phyloP scores from a whole-genome alignment of 2,329 filamentous ascomycete genomes.

The Pseudopithomyces maydicus region DNA sequence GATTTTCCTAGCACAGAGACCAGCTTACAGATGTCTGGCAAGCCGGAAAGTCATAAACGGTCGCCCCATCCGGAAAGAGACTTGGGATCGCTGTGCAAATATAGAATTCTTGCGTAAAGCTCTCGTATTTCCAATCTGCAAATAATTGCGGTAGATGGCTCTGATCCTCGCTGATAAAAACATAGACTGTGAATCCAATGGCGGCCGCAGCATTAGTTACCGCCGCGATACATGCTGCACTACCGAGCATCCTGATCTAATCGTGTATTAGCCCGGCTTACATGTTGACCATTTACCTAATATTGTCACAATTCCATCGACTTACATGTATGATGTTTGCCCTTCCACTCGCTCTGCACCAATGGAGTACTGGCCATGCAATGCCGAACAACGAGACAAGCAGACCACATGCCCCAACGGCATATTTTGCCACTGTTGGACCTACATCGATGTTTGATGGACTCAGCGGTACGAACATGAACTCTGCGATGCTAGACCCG shows the following conservation, averaged over 20 bases:
- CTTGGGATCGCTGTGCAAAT: slow-evolving; percentile 18
- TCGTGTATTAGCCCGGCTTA: neutral
- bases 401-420: slow-evolving; percentile 1
- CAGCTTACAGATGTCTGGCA: slow-evolving; percentile 15
- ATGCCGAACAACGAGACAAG: neutral
- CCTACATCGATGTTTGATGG: slow-evolving; percentile 15
- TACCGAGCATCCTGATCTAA: slow-evolving; percentile 10
- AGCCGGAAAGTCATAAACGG: slow-evolving; percentile 15
- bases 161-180: slow-evolving; percentile 11
- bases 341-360: slow-evolving; percentile 5
- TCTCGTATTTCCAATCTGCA: slow-evolving; percentile 3
- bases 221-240: slow-evolving; percentile 4
- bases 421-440: slow-evolving; percentile 8
- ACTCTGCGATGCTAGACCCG: slow-evolving; percentile 16
- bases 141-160: slow-evolving; percentile 6
- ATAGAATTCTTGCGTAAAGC: slow-evolving; percentile 18
- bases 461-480: slow-evolving; percentile 13
- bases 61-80: slow-evolving; percentile 1
- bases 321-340: slow-evolving; percentile 2
- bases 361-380: slow-evolving; percentile 6
- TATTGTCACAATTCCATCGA: neutral
- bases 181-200: slow-evolving; percentile 12
- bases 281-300: neutral
- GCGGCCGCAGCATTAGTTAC: neutral
- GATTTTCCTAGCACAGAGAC: no score